Percentiles rank a stretch among this genome's conserved stretches.
Conservation (phyloP, 108 stramenopile species). For the Cyclostephanos invisitatus region DNA sequence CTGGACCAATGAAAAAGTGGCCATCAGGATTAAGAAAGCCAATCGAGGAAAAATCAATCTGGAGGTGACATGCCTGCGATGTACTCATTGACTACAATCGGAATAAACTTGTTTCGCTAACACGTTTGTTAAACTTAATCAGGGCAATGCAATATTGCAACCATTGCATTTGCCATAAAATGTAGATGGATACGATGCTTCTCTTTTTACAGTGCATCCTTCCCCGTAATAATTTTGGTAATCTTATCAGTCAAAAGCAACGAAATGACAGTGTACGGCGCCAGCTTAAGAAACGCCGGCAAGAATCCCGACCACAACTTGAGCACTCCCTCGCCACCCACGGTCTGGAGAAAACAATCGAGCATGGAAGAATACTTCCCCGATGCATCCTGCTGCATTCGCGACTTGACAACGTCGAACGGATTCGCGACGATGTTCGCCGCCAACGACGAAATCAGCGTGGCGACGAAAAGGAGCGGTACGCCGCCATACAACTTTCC, state of each 20-base stretch:
- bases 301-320: conserved; percentile 67
- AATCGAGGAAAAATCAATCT: conserved; percentile 27
- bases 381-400: conserved; percentile 63
- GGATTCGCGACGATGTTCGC: conserved; percentile 77
- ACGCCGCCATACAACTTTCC: conserved; percentile 59
- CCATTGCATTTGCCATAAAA: not conserved
- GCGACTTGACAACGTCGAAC: conserved; percentile 73
- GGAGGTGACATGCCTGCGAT: not conserved
- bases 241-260: conserved; percentile 70
- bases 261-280: conserved; percentile 73
- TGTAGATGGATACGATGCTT: not conserved
- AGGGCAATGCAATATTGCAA: no score
- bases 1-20: conserved; percentile 23
- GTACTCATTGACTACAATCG: not conserved
- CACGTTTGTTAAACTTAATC: not conserved
- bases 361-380: conserved; percentile 55
- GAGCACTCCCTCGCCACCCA: conserved; percentile 53
- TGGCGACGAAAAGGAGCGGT: conserved; percentile 65
- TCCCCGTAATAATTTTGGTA: conserved; percentile 63
- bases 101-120: not conserved
- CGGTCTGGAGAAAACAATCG: conserved; percentile 64
- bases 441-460: conserved; percentile 57
- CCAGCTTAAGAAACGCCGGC: conserved; percentile 78
- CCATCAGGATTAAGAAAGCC: conserved; percentile 32
- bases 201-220: conserved; percentile 53